These are phyloP conservation scores for Pyrenochaeta sp. DNA, from an alignment of 2,329 filamentous ascomycete species.

Conservation along the genomic window DNA sequence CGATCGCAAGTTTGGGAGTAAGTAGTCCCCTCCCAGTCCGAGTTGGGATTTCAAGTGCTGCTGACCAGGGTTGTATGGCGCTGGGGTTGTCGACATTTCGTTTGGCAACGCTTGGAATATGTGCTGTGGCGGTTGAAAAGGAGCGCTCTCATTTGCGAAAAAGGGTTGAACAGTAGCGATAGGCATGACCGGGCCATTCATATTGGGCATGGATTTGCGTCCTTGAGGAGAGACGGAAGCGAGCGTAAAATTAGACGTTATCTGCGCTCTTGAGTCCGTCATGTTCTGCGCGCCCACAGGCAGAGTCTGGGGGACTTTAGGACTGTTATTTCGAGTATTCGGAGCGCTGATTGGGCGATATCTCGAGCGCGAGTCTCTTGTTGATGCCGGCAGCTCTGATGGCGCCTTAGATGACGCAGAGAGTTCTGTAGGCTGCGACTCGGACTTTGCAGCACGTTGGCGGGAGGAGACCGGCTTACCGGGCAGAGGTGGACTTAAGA, in stretches of 20 bases:
- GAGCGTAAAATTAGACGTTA: slow-evolving; percentile 3
- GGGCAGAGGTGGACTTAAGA: slow-evolving; percentile 19
- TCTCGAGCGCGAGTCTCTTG: slow-evolving; percentile 13
- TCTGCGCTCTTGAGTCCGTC: neutral
- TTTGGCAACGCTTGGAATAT: neutral
- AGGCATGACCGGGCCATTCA: slow-evolving; percentile 5
- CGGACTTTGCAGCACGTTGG: neutral
- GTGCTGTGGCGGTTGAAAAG: neutral
- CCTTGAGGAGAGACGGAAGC: slow-evolving; percentile 7
- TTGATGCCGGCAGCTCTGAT: neutral
- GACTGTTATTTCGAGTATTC: slow-evolving; percentile 9
- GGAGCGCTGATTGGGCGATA: slow-evolving; percentile 22
- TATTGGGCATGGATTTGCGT: slow-evolving; percentile 23
- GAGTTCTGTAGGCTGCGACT: neutral
- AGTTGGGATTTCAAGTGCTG: slow-evolving; percentile 12
- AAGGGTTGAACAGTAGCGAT: slow-evolving; percentile 7
- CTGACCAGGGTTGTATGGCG: slow-evolving; percentile 1
- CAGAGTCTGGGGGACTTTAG: slow-evolving; percentile 5
- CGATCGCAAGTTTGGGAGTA: neutral
- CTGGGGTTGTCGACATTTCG: neutral
- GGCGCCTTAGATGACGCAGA: neutral
- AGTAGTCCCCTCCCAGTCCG: slow-evolving; percentile 3
- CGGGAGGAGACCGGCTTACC: slow-evolving; percentile 14
- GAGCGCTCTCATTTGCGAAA: neutral
- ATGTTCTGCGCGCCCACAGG: slow-evolving; percentile 1